Evolutionary conservation across 2,329 filamentous ascomycete genomes (phyloP), one percentile per base, ranked within the genome.

Genomic region (Macroventuria anomochaeta): DNA sequence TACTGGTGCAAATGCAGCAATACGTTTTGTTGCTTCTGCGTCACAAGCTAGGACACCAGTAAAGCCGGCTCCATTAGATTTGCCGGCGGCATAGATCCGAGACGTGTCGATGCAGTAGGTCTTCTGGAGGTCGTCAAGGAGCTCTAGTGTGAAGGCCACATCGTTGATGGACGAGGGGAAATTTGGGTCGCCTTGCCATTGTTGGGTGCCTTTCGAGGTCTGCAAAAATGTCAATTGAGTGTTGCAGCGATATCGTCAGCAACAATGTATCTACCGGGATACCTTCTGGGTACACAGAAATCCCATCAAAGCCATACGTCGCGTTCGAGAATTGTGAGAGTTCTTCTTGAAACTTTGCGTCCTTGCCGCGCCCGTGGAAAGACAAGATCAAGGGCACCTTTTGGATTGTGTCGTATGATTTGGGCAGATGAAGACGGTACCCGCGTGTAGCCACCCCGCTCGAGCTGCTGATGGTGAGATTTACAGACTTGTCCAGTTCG

Each of bases 51-150:
- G 74, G 1, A 76, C 61, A 18, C 76, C 76, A 20, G 80, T 77
- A 36, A 81, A 80, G 10, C 78, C 83, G 2, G 80, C 84, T 5
- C 82, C 83, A 40, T 85, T 84, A 59, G 76, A 84, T 60, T 85
- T 84, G 38, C 80, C 80, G 1, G 75, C 74, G 11, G 75, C 75
- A 55, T 81, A 83, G 36, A 83, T 69, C 7, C 74, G 75, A 4
- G 63, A 60, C 1, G 67, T 55, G 53, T 82, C 77, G 56, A 83
- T 73, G 64, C 80, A 83, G 62, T 79, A 79, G 3, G 64, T 62
- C 8, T 64, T 53, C 46, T 74, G 62, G 10, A 82, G 58, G 25
- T 77, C 60, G 12, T 68, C 61, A 25, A 80, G 64, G 15, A 82
- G 71, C 48, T 80, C 76, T 3, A 75, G 58, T 17, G 74, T 78